A percentile compares a stretch with the other conserved stretches of the same genome.
Conservation (phyloP, 371 early-diverging fungal species). For the Saksenaea vasiformis region DNA sequence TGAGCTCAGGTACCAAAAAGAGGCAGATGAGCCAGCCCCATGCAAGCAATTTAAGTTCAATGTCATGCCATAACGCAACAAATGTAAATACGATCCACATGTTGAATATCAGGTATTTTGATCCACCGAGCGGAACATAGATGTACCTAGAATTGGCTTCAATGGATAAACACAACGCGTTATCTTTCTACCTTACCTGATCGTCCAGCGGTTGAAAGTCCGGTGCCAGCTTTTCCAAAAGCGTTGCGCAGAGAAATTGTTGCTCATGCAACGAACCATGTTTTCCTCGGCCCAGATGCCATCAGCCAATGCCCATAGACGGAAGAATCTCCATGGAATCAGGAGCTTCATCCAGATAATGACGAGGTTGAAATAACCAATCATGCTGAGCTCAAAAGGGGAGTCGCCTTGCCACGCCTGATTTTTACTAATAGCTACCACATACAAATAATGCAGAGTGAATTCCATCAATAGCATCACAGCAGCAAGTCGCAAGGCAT, state of each 20-base stretch:
- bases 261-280: constrained; percentile 91
- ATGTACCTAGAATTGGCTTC: constrained; percentile 59
- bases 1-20: constrained; percentile 83
- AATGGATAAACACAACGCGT: not conserved
- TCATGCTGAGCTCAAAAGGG: constrained; percentile 74
- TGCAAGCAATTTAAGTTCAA: constrained; percentile 76
- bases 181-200: constrained; percentile 46
- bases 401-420: constrained; percentile 77
- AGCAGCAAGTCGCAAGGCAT: constrained; percentile 52
- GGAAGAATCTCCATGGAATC: constrained; percentile 94
- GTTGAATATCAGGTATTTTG: constrained; percentile 63
- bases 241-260: constrained; percentile 86
- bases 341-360: constrained; percentile 90
- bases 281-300: constrained; percentile 87
- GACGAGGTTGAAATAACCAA: constrained; percentile 83
- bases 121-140: constrained; percentile 91
- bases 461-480: constrained; percentile 78
- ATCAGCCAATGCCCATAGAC: constrained; percentile 89
- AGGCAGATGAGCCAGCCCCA: constrained; percentile 94
- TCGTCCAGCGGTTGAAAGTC: constrained; percentile 87
- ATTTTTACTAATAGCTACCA: constrained; percentile 84
- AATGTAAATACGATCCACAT: constrained; percentile 88
- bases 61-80: constrained; percentile 96
- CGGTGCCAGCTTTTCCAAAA: constrained; percentile 97
- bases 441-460: constrained; percentile 78